Base-by-base conservation (phyloP, 2,329 filamentous ascomycete species). In the Fusarium virguliforme region DNA sequence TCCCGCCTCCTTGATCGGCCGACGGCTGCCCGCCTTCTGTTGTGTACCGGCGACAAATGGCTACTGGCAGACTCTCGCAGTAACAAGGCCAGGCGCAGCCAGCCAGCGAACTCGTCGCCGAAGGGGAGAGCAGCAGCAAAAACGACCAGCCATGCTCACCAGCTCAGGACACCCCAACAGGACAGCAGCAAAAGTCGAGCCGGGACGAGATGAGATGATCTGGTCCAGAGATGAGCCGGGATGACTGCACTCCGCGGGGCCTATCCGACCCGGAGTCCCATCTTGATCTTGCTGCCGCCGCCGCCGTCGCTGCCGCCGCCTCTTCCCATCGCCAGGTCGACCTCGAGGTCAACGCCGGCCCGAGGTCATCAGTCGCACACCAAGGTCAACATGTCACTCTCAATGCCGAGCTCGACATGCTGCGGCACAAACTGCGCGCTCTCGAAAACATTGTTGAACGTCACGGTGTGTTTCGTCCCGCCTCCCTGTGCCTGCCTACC, bases 331-430 rank as follows among this genome's bases (percentile, higher is more conserved):
- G 75, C 72, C 86, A 88, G 76, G 85, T 87, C 56, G 70, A 70
- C 74, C 84, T 84, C 74, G 85, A 18, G 18, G 18, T 18, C 18
- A 18, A 86, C 68, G 85, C 87, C 73, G 84, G 87, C 73, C 82
- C 85, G 68, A 84, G 83, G 75, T 81, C 88, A 59, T 83, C 84
- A 60, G 80, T 18, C 18, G 18, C 81, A 71, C 85, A 83, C 70
- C 83, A 85, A 79, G 82, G 82, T 53, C 81, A 83, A 58, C 84
- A 87, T 76, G 79, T 83, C 70, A 82, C 81, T 68, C 72, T 83
- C 51, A 87, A 87, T 75, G 78, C 83, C 71, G 87, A 89, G 80
- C 79, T 88, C 30, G 82, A 83, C 57, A 87, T 88, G 85, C 80
- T 90, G 73, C 86, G 85, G 65, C 83, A 87, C 78, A 89, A 89